Percentiles rank a stretch among this genome's conserved stretches.
phyloP scores from a whole-genome alignment of 2,329 filamentous ascomycete genomes.

The Tolypocladium inflatum region DNA sequence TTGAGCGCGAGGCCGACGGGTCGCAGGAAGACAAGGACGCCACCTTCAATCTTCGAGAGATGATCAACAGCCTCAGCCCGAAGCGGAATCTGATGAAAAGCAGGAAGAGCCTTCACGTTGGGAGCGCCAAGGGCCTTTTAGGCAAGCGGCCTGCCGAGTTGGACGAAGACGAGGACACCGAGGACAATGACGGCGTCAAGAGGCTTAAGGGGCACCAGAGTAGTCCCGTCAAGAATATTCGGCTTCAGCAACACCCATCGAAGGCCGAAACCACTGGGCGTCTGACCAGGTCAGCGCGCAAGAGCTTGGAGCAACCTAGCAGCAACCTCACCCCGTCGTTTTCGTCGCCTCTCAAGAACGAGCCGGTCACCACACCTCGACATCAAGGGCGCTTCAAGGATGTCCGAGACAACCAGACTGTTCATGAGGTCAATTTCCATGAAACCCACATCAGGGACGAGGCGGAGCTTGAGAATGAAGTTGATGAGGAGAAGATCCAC shows the following conservation, averaged over 20 bases:
- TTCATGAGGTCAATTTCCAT: conserved; percentile 34
- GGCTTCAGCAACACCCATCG: conserved; percentile 58
- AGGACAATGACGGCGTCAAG: conserved; percentile 54
- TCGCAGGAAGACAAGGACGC: conserved; percentile 46
- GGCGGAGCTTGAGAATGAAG: conserved; percentile 35
- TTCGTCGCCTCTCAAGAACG: conserved; percentile 38
- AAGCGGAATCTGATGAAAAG: conserved; percentile 59
- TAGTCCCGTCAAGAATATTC: conserved; percentile 69
- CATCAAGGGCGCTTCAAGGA: conserved; percentile 46
- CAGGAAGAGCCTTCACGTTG: conserved; percentile 68
- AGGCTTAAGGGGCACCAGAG: conserved; percentile 61
- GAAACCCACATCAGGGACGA: conserved; percentile 30
- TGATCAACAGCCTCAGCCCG: conserved; percentile 70
- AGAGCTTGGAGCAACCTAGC: conserved; percentile 32
- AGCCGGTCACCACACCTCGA: conserved; percentile 44
- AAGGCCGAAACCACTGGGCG: conserved; percentile 59
- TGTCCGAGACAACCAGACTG: conserved; percentile 36
- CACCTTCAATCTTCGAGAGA: conserved; percentile 61
- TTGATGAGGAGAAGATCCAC: conserved; percentile 55
- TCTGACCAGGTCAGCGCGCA: conserved; percentile 37
- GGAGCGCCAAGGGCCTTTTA: conserved; percentile 62
- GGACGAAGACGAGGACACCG: conserved; percentile 53
- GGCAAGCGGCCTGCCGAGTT: conserved; percentile 67
- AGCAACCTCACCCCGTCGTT: conserved; percentile 31
- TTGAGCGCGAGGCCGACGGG: conserved; percentile 38